These are phyloP conservation scores for Pythium scleroteichum DNA, from an alignment of 352 stramenopile genomes.

Conservation along the genomic window DNA sequence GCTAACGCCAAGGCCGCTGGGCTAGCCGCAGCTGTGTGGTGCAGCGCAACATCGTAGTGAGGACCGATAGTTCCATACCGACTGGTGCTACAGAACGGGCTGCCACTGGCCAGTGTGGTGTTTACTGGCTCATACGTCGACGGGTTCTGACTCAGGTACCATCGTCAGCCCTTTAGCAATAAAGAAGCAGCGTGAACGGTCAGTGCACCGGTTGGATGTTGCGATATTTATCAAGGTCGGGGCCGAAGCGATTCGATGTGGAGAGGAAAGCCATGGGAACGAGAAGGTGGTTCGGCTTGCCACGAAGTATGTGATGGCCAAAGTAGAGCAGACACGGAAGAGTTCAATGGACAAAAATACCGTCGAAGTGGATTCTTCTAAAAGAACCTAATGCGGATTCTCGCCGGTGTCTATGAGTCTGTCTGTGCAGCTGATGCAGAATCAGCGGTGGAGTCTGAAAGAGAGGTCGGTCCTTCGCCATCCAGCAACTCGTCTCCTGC, in stretches of 20 bases:
- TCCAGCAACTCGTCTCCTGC: not conserved
- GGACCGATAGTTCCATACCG: slow-evolving; percentile 44
- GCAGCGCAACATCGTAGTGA: slow-evolving; percentile 27
- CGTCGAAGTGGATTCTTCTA: too few species aligned
- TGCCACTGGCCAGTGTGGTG: slow-evolving; percentile 16
- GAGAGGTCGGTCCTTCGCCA: too few species aligned
- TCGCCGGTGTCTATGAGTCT: too few species aligned
- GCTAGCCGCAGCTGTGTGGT: slow-evolving; percentile 8
- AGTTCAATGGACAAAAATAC: too few species aligned
- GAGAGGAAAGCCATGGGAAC: slow-evolving; percentile 52
- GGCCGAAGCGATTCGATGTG: slow-evolving; percentile 46
- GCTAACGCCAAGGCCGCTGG: slow-evolving; percentile 10
- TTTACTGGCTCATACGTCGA: slow-evolving; percentile 41
- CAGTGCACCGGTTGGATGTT: slow-evolving; percentile 34
- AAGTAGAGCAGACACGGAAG: not conserved
- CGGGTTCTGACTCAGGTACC: slow-evolving; percentile 34
- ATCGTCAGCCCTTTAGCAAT: not conserved
- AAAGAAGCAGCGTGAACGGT: not conserved
- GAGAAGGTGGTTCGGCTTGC: too few species aligned
- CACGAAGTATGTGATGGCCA: too few species aligned
- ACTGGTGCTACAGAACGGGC: slow-evolving; percentile 13
- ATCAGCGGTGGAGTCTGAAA: too few species aligned
- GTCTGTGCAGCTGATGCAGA: too few species aligned
- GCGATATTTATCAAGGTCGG: slow-evolving; percentile 38
- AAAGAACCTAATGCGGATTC: too few species aligned